Percentiles rank a stretch among this genome's conserved stretches.
phyloP scores from a whole-genome alignment of 2,329 filamentous ascomycete species.

The Cercospora nicotianae region DNA sequence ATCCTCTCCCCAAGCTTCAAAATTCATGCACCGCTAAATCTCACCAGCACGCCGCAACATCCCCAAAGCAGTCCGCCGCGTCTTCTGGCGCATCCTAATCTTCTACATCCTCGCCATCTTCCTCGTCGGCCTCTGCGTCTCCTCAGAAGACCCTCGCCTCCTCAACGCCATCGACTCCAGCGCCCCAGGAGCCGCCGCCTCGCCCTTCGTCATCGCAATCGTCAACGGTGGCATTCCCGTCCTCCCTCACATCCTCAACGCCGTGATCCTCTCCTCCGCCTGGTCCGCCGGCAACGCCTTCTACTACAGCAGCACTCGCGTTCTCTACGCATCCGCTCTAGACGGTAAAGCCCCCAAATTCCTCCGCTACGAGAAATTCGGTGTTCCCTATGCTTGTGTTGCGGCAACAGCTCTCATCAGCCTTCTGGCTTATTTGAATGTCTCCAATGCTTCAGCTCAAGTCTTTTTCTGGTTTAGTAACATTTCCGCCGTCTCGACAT shows the following conservation, averaged over 20 bases:
- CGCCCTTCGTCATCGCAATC: conserved; percentile 61
- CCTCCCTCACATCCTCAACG: conserved; percentile 67
- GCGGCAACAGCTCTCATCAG: conserved; percentile 43
- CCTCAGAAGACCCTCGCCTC: conserved; percentile 42
- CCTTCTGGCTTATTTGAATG: conserved; percentile 59
- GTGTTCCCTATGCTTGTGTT: conserved; percentile 55
- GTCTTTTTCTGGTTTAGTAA: conserved; percentile 67
- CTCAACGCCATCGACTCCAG: conserved; percentile 32
- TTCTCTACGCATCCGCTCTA: conserved; percentile 57
- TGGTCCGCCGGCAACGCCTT: conserved; percentile 59
- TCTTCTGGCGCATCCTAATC: conserved; percentile 49
- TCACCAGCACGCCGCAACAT: conserved; percentile 28
- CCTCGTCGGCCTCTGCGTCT: conserved; percentile 43
- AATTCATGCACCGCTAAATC: neutral
- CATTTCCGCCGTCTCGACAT: conserved; percentile 65
- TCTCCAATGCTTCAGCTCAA: conserved; percentile 63
- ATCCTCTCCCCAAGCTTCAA: neutral
- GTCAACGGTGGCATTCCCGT: conserved; percentile 61
- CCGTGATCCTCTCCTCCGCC: conserved; percentile 66
- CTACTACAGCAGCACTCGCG: conserved; percentile 55
- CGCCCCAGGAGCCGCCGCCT: conserved; percentile 43
- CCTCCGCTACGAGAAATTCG: conserved; percentile 52
- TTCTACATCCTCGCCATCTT: conserved; percentile 46
- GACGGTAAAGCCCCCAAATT: conserved; percentile 64
- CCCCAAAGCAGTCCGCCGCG: conserved; percentile 43